Percentiles rank a stretch among this genome's conserved stretches.
Evolutionary conservation across 495 filamentous ascomycete genomes (phyloP).

Genomic region (Pyrenula aspistea): DNA sequence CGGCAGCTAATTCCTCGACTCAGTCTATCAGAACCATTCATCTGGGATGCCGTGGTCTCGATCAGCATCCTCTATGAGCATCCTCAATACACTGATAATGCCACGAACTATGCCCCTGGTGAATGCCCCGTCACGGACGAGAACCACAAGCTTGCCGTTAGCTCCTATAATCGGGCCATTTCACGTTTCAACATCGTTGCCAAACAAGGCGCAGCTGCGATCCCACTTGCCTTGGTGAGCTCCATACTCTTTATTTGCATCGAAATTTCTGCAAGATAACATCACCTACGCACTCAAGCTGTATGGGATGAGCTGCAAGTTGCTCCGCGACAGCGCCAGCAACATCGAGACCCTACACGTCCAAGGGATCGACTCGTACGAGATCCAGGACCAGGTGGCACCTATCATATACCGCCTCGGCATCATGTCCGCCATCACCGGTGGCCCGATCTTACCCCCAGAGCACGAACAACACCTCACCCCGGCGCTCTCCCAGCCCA

Average conservation of each 20-base stretch:
- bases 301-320: constrained; percentile 16
- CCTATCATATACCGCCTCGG: constrained; percentile 27
- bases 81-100: constrained; percentile 1
- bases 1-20: constrained; percentile 41
- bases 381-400: constrained; percentile 22
- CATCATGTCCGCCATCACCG: constrained; percentile 5
- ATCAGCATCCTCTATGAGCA: constrained; percentile 42
- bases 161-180: constrained; percentile 33
- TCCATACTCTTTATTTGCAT: constrained; percentile 49
- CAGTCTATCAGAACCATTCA: constrained; percentile 41
- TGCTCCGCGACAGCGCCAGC: constrained; percentile 6
- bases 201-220: constrained; percentile 17
- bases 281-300: constrained; percentile 18
- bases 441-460: not conserved
- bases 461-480: not conserved
- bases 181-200: constrained; percentile 35
- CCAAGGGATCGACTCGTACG: constrained; percentile 2
- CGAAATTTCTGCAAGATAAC: constrained; percentile 34
- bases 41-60: constrained; percentile 44
- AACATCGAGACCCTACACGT: not conserved
- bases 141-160: constrained; percentile 28
- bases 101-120: constrained; percentile 8
- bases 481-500: not conserved
- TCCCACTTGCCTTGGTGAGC: constrained; percentile 32
- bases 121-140: constrained; percentile 17